Percentiles rank a stretch among this genome's conserved stretches.
phyloP scores from a whole-genome alignment of 116 monocot species.

The Cymodocea nodosa region DNA sequence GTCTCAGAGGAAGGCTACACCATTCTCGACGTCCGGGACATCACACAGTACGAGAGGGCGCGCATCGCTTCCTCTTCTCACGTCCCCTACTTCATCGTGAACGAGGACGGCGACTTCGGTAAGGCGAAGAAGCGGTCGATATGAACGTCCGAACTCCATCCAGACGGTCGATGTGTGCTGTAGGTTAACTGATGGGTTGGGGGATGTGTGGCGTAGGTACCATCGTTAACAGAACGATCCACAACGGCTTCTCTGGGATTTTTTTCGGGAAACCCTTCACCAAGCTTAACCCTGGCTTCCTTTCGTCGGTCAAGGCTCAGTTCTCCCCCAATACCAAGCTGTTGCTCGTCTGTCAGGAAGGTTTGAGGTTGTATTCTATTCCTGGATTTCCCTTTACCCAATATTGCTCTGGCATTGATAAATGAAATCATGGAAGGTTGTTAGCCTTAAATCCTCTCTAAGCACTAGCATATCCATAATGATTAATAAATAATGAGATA shows the following conservation, averaged over 20 bases:
- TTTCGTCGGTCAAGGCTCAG: conserved; percentile 37
- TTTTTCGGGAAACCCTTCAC: conserved; percentile 84
- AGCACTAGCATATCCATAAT: too few relatives aligned
- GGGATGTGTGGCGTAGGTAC: conserved; percentile 28
- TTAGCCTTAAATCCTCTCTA: too few relatives aligned
- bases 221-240: conserved; percentile 56
- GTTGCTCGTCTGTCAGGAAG: conserved; percentile 84
- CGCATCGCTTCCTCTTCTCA: conserved; percentile 54
- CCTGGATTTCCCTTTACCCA: not conserved
- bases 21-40: conserved; percentile 70
- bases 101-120: conserved; percentile 79
- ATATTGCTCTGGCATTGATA: not conserved
- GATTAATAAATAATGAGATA: too few relatives aligned
- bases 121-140: not conserved
- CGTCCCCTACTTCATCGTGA: conserved; percentile 73
- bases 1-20: conserved; percentile 65
- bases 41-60: conserved; percentile 49
- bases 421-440: too few relatives aligned
- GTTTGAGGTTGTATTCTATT: conserved; percentile 51
- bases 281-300: conserved; percentile 69
- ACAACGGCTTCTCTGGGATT: conserved; percentile 84
- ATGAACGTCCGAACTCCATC: too few relatives aligned
- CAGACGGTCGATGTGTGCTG: not conserved
- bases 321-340: conserved; percentile 61
- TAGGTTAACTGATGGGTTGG: too few relatives aligned